A percentile compares a stretch with the other conserved stretches of the same genome.
Conservation (phyloP, 1,139 yeast genomes). For the Candida labiduridarum region DNA sequence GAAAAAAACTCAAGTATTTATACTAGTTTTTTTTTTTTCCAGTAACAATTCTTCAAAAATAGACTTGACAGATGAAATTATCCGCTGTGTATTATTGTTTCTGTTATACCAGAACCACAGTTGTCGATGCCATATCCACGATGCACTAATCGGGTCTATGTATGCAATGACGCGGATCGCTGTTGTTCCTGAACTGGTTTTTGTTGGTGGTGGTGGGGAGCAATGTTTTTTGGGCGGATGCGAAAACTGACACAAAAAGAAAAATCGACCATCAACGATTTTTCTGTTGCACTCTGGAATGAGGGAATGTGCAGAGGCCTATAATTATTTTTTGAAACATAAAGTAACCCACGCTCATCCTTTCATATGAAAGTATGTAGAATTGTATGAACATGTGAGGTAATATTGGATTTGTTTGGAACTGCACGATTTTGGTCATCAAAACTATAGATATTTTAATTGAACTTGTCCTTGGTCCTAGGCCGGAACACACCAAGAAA, state of each 20-base stretch:
- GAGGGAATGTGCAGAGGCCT: neutral
- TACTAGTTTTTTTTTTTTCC: neutral
- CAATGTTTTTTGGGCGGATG: neutral
- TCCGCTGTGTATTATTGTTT: neutral
- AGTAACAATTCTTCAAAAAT: neutral
- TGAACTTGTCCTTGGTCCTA: too few species aligned
- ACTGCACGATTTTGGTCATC: neutral
- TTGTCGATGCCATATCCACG: too few species aligned
- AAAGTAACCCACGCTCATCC: too few species aligned
- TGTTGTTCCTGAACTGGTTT: neutral
- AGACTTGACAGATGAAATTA: neutral
- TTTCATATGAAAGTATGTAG: neutral
- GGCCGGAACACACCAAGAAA: too few species aligned
- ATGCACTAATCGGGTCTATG: neutral
- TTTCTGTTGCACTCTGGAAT: neutral
- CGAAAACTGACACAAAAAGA: neutral
- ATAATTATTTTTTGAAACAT: neutral
- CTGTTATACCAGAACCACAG: neutral
- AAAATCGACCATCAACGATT: neutral
- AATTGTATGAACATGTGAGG: neutral
- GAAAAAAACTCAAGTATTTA: neutral
- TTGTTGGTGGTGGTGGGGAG: too few species aligned
- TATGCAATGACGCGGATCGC: neutral
- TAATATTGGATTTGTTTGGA: neutral
- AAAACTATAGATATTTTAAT: too few species aligned